phyloP scores from a whole-genome alignment of 108 stramenopile species.

The Nitzschia sp. region DNA sequence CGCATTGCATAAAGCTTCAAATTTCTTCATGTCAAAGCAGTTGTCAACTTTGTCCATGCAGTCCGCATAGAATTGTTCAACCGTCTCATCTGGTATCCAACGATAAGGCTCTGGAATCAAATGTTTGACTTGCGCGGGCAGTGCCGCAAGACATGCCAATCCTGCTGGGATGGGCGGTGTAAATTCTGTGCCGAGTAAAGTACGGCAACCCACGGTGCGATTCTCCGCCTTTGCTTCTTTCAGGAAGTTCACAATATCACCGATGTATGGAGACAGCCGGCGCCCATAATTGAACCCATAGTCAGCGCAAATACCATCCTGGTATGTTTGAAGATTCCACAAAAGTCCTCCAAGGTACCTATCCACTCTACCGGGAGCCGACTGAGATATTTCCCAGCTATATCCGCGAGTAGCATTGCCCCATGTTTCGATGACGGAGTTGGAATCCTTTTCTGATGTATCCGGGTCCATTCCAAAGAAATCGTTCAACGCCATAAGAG shows the following conservation, averaged over 20 bases:
- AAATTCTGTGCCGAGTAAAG: slow-evolving; percentile 27
- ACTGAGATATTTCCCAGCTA: slow-evolving; percentile 31
- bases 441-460: slow-evolving; percentile 12
- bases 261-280: slow-evolving; percentile 53
- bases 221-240: slow-evolving; percentile 27
- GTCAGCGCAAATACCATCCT: slow-evolving; percentile 69
- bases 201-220: slow-evolving; percentile 21
- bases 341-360: slow-evolving; percentile 77
- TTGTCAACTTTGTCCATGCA: slow-evolving; percentile 62
- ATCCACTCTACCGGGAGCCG: slow-evolving; percentile 52
- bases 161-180: slow-evolving; percentile 62
- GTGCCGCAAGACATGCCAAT: slow-evolving; percentile 71
- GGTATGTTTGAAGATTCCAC: slow-evolving; percentile 88
- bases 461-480: slow-evolving; percentile 31
- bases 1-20: slow-evolving; percentile 49
- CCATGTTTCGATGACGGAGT: slow-evolving; percentile 1
- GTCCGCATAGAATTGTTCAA: slow-evolving; percentile 63
- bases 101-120: slow-evolving; percentile 75
- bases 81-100: slow-evolving; percentile 43
- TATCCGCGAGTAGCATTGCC: slow-evolving; percentile 24
- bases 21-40: slow-evolving; percentile 61
- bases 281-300: slow-evolving; percentile 81
- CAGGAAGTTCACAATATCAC: slow-evolving; percentile 46
- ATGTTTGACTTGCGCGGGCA: slow-evolving; percentile 68
- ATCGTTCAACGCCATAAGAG: slow-evolving; percentile 66